Conservation (phyloP, 2,329 filamentous ascomycete genomes). For the Pezicula carpinea region DNA sequence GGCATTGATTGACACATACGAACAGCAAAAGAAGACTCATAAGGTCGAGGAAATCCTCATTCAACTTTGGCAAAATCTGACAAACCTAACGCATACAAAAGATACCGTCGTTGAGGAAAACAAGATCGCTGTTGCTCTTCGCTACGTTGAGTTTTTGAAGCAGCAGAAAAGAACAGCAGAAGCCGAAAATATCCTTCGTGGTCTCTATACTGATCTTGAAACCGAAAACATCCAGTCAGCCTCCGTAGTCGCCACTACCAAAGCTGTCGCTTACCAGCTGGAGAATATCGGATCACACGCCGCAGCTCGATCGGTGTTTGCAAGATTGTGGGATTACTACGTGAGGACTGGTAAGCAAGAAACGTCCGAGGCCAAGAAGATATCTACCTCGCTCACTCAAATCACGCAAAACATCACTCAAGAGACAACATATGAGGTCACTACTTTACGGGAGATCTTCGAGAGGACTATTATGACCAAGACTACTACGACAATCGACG, state of each 20-base stretch:
- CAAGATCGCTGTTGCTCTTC: conserved; percentile 13
- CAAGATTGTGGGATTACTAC: conserved; percentile 13
- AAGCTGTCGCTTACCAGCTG: conserved; percentile 8
- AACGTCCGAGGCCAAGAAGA: conserved; percentile 8
- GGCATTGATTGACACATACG: conserved; percentile 14
- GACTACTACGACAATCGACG: conserved; percentile 10
- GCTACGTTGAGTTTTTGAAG: conserved; percentile 14
- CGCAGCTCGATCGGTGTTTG: conserved; percentile 6
- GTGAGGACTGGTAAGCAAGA: conserved; percentile 10
- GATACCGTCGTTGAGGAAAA: conserved; percentile 9
- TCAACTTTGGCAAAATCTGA: conserved; percentile 13
- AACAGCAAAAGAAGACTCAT: conserved; percentile 10
- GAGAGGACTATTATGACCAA: conserved; percentile 9
- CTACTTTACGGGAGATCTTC: conserved; percentile 9
- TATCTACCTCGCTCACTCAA: conserved; percentile 7
- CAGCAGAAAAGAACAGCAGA: conserved; percentile 10
- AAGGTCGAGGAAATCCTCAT: conserved; percentile 14
- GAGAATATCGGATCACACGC: conserved; percentile 7
- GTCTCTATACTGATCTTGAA: conserved; percentile 11
- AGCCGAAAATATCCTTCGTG: conserved; percentile 12
- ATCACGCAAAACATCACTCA: conserved; percentile 6
- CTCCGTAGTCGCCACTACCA: conserved; percentile 6
- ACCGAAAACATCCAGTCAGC: conserved; percentile 8
- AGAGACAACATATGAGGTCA: conserved; percentile 9
- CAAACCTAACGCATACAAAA: conserved; percentile 3